Percentiles rank a stretch among this genome's conserved stretches.
phyloP scores from a whole-genome alignment of 2,329 filamentous ascomycete genomes.

The Fusarium albosuccineum region DNA sequence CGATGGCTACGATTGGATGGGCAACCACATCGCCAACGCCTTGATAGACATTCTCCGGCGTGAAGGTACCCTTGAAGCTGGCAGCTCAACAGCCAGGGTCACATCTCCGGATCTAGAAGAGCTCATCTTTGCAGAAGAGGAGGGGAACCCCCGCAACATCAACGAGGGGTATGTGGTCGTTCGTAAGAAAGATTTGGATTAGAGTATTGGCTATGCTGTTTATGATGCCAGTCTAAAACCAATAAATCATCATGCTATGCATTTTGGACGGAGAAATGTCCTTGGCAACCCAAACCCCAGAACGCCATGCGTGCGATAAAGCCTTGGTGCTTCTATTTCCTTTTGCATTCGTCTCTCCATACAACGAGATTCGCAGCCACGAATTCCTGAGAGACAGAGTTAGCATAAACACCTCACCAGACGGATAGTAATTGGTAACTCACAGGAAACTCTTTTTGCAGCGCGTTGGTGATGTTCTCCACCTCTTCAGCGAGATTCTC shows the following conservation, averaged over 20 bases:
- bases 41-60: conserved; percentile 62
- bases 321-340: conserved; percentile 28
- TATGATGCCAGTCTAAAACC: conserved; percentile 34
- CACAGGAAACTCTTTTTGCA: conserved; percentile 84
- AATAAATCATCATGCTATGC: conserved; percentile 35
- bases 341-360: conserved; percentile 28
- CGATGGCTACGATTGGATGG: conserved; percentile 73
- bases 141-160: conserved; percentile 59
- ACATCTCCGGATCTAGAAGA: conserved; percentile 17
- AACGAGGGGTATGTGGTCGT: conserved; percentile 68
- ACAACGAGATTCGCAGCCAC: conserved; percentile 66
- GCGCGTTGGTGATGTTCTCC: conserved; percentile 83
- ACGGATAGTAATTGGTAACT: conserved; percentile 32
- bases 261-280: conserved; percentile 28
- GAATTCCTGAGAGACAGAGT: conserved; percentile 60
- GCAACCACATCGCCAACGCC: conserved; percentile 66
- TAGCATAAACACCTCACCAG: conserved; percentile 8
- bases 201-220: conserved; percentile 32
- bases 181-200: conserved; percentile 65
- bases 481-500: conserved; percentile 89
- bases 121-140: conserved; percentile 64
- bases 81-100: conserved; percentile 5
- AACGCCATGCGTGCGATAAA: conserved; percentile 42
- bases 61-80: conserved; percentile 42
- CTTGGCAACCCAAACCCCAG: conserved; percentile 28